Conservation (phyloP, 2,329 filamentous ascomycete species). For the Teratosphaeria zuluensis region DNA sequence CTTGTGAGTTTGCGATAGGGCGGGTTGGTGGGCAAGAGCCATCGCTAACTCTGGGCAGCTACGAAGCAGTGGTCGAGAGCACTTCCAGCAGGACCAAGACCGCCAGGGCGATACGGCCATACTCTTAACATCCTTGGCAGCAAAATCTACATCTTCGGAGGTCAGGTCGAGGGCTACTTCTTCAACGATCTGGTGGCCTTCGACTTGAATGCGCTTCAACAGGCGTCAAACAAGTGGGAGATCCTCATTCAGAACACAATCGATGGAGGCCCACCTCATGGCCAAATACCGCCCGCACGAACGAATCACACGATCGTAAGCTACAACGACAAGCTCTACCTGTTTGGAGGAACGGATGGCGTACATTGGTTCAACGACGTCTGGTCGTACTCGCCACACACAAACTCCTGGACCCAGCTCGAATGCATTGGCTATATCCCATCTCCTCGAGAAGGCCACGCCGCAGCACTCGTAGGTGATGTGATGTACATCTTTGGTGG, state of each 20-base stretch:
- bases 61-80: constrained; percentile 97
- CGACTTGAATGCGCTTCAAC: constrained; percentile 88
- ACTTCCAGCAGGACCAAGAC: constrained; percentile 73
- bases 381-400: constrained; percentile 82
- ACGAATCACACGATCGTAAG: constrained; percentile 93
- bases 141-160: constrained; percentile 95
- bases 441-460: constrained; percentile 84
- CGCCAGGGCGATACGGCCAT: constrained; percentile 87
- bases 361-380: constrained; percentile 98
- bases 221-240: constrained; percentile 87
- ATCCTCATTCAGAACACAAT: constrained; percentile 72
- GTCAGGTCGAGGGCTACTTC: constrained; percentile 93
- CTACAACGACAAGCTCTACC: constrained; percentile 84
- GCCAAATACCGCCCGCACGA: constrained; percentile 70
- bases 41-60: constrained; percentile 46
- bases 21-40: neutral
- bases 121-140: constrained; percentile 93
- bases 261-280: constrained; percentile 48
- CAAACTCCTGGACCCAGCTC: constrained; percentile 75
- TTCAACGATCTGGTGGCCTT: constrained; percentile 97
- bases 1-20: constrained; percentile 57
- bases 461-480: constrained; percentile 85
- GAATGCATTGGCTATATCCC: constrained; percentile 98
- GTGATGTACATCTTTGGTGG: constrained; percentile 99
- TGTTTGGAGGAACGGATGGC: constrained; percentile 97